phyloP scores from a whole-genome alignment of 257 asterid species.

The Cinchona pubescens region DNA sequence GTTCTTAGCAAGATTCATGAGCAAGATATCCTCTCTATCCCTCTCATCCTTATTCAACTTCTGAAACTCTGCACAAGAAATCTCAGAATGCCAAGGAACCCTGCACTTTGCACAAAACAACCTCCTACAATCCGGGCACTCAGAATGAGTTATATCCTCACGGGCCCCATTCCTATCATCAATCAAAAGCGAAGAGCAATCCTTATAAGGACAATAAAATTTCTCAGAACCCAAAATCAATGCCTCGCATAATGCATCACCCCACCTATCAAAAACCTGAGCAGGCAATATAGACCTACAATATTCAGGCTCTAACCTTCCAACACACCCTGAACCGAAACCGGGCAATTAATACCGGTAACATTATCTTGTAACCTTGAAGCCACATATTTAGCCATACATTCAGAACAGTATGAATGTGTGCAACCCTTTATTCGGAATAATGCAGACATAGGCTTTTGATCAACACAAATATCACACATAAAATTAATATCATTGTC shows the following conservation, averaged over 20 bases:
- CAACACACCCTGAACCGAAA: slow-evolving; percentile 38
- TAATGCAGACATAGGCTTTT: background rate
- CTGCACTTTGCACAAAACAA: slow-evolving; percentile 58
- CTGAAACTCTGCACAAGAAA: slow-evolving; percentile 49
- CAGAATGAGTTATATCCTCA: slow-evolving; percentile 22
- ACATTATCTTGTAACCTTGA: slow-evolving; percentile 49
- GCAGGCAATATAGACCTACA: slow-evolving; percentile 58
- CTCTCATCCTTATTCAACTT: slow-evolving; percentile 32
- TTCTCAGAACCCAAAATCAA: slow-evolving; percentile 45
- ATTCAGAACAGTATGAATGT: slow-evolving; percentile 50
- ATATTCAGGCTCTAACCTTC: slow-evolving; percentile 45
- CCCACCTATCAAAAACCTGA: slow-evolving; percentile 69
- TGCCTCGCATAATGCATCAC: slow-evolving; percentile 60
- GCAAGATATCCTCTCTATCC: slow-evolving; percentile 25
- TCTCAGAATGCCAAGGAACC: slow-evolving; percentile 64
- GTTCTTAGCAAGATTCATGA: slow-evolving; percentile 21
- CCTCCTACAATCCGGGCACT: slow-evolving; percentile 63
- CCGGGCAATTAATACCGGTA: slow-evolving; percentile 42
- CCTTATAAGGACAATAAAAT: slow-evolving; percentile 63
- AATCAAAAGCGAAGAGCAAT: slow-evolving; percentile 60
- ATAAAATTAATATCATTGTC: background rate
- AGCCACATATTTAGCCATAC: slow-evolving; percentile 44
- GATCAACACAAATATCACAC: slow-evolving; percentile 23
- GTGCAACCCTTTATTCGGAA: slow-evolving; percentile 10
- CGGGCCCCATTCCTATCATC: slow-evolving; percentile 11